Evolutionary conservation across 2,329 filamentous ascomycete species (phyloP).

Genomic region (Arthrobotrys conoides): DNA sequence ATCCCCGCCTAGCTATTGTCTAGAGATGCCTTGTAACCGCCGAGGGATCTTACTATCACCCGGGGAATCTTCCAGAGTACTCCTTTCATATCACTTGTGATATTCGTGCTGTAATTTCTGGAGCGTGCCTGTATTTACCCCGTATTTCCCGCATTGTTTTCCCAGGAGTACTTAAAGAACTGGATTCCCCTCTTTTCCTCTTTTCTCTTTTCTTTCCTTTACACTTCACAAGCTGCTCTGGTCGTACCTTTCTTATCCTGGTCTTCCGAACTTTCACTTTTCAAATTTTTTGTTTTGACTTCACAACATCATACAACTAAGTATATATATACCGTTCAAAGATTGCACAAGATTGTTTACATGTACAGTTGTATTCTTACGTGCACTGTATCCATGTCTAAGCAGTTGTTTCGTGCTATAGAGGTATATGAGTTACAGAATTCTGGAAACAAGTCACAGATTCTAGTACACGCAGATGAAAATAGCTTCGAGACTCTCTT

Average conservation of each 20-base stretch:
- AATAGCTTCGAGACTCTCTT: too few species aligned
- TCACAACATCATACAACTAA: too few species aligned
- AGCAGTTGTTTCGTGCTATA: too few species aligned
- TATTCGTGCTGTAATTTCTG: not conserved
- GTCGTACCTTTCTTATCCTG: too few species aligned
- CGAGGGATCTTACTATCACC: not conserved
- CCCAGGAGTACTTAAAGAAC: not conserved
- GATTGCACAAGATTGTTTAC: too few species aligned
- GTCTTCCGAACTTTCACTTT: too few species aligned
- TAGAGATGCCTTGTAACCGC: not conserved
- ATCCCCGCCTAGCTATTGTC: not conserved
- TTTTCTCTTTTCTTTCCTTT: slow-evolving; percentile 2
- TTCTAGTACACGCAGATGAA: too few species aligned
- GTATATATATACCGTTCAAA: too few species aligned
- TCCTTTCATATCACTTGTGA: not conserved
- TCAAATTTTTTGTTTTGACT: not conserved
- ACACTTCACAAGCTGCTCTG: not conserved
- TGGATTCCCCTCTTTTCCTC: not conserved
- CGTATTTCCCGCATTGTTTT: not conserved
- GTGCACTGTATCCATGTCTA: too few species aligned
- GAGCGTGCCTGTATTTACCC: not conserved
- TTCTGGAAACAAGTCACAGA: too few species aligned
- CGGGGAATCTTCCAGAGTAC: not conserved
- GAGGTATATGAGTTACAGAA: too few species aligned
- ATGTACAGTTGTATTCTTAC: too few species aligned